Evolutionary conservation across 1,139 yeast genomes (phyloP).

Genomic region (Zygosaccharomyces sapae): DNA sequence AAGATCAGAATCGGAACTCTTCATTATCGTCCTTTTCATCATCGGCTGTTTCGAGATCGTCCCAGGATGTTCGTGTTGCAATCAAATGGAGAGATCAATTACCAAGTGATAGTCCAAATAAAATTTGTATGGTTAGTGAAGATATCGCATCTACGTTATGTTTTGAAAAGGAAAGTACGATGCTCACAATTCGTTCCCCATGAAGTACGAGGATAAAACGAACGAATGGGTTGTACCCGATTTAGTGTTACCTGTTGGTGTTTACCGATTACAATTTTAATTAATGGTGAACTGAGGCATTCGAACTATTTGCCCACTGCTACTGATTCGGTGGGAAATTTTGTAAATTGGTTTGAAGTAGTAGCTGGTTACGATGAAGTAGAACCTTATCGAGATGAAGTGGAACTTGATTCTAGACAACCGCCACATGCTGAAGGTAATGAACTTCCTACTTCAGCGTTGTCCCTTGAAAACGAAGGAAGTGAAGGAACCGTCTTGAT

Average conservation of each 20-base stretch:
- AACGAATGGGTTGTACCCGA: constrained; percentile 34
- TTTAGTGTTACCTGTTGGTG: constrained; percentile 39
- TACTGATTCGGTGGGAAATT: constrained; percentile 61
- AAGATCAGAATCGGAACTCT: constrained; percentile 3
- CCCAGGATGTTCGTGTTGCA: constrained; percentile 24
- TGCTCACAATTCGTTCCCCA: constrained; percentile 15
- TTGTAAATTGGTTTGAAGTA: constrained; percentile 72
- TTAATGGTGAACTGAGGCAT: constrained; percentile 54
- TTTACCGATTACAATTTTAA: constrained; percentile 46
- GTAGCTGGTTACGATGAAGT: constrained; percentile 31
- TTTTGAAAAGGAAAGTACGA: constrained; percentile 30
- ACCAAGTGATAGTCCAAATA: constrained; percentile 14
- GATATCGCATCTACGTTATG: constrained; percentile 21
- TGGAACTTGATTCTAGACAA: constrained; percentile 13
- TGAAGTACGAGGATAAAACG: constrained; percentile 25
- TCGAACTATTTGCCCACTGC: constrained; percentile 62
- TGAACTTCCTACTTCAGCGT: neutral
- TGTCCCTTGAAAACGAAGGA: neutral
- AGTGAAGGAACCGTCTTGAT: constrained; percentile 9
- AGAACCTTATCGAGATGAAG: constrained; percentile 32
- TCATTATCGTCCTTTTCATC: constrained; percentile 11
- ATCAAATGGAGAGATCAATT: constrained; percentile 25
- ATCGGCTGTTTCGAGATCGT: constrained; percentile 4
- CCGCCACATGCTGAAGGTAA: neutral
- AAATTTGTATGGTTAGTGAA: constrained; percentile 19